phyloP scores from a whole-genome alignment of 257 asterid species.

The Nicotiana benthamiana region DNA sequence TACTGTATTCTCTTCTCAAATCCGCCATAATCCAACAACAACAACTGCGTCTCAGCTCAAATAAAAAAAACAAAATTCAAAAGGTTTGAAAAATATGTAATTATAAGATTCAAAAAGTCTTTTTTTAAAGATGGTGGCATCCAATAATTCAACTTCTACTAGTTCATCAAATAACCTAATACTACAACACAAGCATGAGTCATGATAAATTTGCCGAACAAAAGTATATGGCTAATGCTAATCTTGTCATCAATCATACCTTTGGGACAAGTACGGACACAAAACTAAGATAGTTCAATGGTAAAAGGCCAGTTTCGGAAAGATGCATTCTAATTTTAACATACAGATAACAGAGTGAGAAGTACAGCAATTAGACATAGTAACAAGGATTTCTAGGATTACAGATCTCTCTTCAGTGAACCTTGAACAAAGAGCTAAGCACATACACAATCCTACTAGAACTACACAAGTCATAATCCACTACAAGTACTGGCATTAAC shows the following conservation, averaged over 20 bases:
- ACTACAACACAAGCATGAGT: too few relatives aligned
- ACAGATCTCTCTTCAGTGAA: background rate
- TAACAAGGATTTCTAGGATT: background rate
- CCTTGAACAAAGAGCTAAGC: slow-evolving; percentile 10
- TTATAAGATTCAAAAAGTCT: too few relatives aligned
- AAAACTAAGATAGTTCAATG: background rate
- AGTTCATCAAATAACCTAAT: background rate
- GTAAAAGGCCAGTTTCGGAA: background rate
- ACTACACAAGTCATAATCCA: slow-evolving; percentile 7
- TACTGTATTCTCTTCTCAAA: too few relatives aligned
- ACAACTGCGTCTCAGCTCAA: too few relatives aligned
- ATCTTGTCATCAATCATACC: background rate
- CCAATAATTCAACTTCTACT: too few relatives aligned
- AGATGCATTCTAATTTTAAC: background rate
- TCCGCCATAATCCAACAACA: too few relatives aligned
- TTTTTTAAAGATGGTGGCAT: too few relatives aligned
- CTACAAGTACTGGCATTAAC: slow-evolving; percentile 9
- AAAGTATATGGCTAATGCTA: background rate
- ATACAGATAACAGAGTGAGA: background rate
- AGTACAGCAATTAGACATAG: background rate
- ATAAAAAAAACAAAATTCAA: too few relatives aligned
- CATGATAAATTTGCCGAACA: background rate
- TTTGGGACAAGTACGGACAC: background rate
- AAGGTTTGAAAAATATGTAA: too few relatives aligned
- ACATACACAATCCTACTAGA: slow-evolving; percentile 11